These are phyloP conservation scores for Lactifluus subvellereus DNA, from an alignment of 768 basidiomycete genomes.

Conservation along the genomic window DNA sequence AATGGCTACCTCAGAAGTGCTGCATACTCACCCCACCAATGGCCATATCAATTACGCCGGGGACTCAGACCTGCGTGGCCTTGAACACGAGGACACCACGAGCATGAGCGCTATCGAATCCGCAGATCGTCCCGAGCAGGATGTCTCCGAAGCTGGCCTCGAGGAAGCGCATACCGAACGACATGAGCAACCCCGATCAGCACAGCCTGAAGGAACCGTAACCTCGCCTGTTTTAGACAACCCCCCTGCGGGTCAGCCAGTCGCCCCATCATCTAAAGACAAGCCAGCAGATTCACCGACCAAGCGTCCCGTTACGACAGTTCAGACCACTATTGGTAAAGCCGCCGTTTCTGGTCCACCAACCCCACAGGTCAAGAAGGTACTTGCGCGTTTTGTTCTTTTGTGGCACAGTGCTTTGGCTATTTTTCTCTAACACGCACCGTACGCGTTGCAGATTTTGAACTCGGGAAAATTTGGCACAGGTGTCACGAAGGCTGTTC, in stretches of 20 bases:
- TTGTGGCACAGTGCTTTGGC: slow-evolving; percentile 20
- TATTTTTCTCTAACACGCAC: slow-evolving; percentile 24
- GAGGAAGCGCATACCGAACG: slow-evolving; percentile 5
- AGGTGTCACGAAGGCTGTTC: slow-evolving; percentile 38
- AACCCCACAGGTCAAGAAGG: slow-evolving; percentile 65
- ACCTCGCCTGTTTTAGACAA: slow-evolving; percentile 3
- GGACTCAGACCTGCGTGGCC: slow-evolving; percentile 14
- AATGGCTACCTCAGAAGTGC: slow-evolving; percentile 15
- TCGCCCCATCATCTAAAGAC: slow-evolving; percentile 26
- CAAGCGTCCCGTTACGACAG: slow-evolving; percentile 31
- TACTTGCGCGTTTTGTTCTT: slow-evolving; percentile 31
- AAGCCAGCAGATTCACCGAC: slow-evolving; percentile 25
- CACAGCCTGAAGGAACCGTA: slow-evolving; percentile 18
- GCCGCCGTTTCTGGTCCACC: slow-evolving; percentile 40
- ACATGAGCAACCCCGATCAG: slow-evolving; percentile 25
- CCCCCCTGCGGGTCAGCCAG: slow-evolving; percentile 21
- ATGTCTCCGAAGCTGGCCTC: background rate
- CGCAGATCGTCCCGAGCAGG: slow-evolving; percentile 4
- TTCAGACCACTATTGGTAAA: slow-evolving; percentile 43
- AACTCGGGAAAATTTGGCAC: slow-evolving; percentile 26
- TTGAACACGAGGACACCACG: slow-evolving; percentile 35
- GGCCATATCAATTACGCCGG: background rate
- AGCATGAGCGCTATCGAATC: background rate
- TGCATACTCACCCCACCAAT: background rate
- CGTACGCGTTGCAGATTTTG: slow-evolving; percentile 18